phyloP scores from a whole-genome alignment of 441 rosid genomes.

The Croton laevigatus region DNA sequence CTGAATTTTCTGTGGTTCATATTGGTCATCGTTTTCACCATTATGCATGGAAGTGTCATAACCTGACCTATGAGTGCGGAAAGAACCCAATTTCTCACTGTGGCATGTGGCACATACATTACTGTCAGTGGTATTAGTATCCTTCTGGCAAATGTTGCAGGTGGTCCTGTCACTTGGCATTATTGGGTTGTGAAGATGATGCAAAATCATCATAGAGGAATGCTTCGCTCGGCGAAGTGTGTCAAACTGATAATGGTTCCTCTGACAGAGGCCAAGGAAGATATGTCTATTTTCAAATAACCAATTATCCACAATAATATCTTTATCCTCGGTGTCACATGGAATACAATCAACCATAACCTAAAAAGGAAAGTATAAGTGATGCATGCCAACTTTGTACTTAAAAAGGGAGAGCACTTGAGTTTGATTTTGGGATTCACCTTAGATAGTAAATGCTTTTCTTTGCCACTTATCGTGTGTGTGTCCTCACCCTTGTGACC shows the following conservation, averaged over 20 bases:
- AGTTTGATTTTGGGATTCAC: conserved; percentile 32
- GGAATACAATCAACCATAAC: conserved; percentile 39
- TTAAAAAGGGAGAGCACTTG: not conserved
- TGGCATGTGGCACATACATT: conserved; percentile 45
- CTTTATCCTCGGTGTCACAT: conserved; percentile 53
- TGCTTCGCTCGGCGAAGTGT: conserved; percentile 69
- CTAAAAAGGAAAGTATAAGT: conserved; percentile 27
- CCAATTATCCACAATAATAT: conserved; percentile 33
- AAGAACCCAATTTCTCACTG: conserved; percentile 23
- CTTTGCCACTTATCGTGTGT: conserved; percentile 34
- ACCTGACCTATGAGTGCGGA: conserved; percentile 30
- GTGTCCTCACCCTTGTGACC: conserved; percentile 26
- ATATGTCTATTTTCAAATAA: conserved; percentile 55
- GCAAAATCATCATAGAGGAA: conserved; percentile 80
- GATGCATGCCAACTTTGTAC: not conserved
- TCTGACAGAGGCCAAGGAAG: conserved; percentile 57
- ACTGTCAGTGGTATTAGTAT: conserved; percentile 22
- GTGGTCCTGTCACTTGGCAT: conserved; percentile 8
- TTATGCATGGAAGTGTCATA: conserved; percentile 20
- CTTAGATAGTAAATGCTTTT: conserved; percentile 53
- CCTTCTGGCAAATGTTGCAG: conserved; percentile 44
- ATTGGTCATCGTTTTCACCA: conserved; percentile 17
- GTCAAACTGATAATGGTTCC: conserved; percentile 57
- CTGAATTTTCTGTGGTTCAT: not conserved
- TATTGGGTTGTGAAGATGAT: conserved; percentile 44